phyloP scores from a whole-genome alignment of 768 basidiomycete species.

The Mycena galericulata region DNA sequence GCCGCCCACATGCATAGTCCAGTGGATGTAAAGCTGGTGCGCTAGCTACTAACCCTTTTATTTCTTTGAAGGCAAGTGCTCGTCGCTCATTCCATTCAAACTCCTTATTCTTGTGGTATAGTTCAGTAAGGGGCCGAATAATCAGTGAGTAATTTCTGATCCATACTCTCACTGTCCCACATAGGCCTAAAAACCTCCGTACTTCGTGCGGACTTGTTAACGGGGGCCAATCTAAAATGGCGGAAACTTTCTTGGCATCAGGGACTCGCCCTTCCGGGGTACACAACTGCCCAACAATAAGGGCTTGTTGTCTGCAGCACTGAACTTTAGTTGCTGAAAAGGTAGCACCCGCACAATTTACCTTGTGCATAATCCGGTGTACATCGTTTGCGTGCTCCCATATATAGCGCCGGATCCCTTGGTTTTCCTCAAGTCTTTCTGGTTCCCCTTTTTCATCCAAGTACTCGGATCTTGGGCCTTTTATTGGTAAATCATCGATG shows the following conservation, averaged over 20 bases:
- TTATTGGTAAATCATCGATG: conserved; percentile 46
- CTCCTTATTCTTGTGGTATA: conserved; percentile 37
- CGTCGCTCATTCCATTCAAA: conserved; percentile 47
- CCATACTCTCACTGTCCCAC: conserved; percentile 40
- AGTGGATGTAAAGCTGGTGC: conserved; percentile 46
- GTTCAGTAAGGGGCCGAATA: conserved; percentile 40
- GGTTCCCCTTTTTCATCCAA: conserved; percentile 31
- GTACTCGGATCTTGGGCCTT: conserved; percentile 42
- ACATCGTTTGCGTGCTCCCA: conserved; percentile 48
- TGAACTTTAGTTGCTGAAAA: conserved; percentile 49
- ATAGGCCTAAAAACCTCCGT: conserved; percentile 45
- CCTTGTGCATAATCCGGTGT: conserved; percentile 42
- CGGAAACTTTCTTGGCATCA: conserved; percentile 32
- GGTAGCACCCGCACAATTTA: conserved; percentile 43
- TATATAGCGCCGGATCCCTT: conserved; percentile 44
- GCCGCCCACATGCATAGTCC: conserved; percentile 41
- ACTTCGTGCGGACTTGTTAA: conserved; percentile 39
- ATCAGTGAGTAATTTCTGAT: conserved; percentile 36
- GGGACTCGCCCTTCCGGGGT: conserved; percentile 44
- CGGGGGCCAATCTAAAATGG: conserved; percentile 41
- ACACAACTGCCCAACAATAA: too few species aligned
- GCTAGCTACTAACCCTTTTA: conserved; percentile 42
- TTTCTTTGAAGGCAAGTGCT: conserved; percentile 30
- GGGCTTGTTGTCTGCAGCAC: conserved; percentile 33
- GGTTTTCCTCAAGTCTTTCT: conserved; percentile 35